These are phyloP conservation scores for Neofusicoccum parvum DNA, from an alignment of 2,329 filamentous ascomycete species.

Conservation along the genomic window DNA sequence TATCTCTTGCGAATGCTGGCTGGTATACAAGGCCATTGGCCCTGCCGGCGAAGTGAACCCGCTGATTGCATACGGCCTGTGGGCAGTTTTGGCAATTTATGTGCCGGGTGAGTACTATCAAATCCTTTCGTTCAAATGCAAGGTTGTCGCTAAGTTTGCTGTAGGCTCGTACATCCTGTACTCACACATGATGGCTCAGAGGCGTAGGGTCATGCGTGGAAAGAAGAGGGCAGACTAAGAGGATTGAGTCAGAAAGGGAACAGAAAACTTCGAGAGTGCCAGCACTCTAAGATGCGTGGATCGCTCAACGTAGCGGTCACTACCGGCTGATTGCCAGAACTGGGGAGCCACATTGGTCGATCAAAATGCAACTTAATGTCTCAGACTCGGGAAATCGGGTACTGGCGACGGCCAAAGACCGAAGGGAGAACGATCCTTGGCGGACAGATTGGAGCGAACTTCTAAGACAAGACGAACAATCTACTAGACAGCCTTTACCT, in stretches of 20 bases:
- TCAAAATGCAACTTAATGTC: too few relatives aligned
- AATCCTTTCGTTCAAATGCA: background rate
- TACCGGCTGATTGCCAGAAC: too few relatives aligned
- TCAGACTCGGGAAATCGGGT: too few relatives aligned
- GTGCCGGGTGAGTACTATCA: constrained; percentile 68
- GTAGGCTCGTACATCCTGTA: constrained; percentile 79
- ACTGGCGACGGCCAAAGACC: too few relatives aligned
- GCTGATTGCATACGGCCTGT: constrained; percentile 62
- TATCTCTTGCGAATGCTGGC: constrained; percentile 81
- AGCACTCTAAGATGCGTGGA: background rate
- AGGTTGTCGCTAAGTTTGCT: background rate
- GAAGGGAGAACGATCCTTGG: too few relatives aligned
- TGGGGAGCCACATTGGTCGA: too few relatives aligned
- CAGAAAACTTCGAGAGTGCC: background rate
- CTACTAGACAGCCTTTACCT: too few relatives aligned
- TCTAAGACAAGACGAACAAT: too few relatives aligned
- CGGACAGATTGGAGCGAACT: too few relatives aligned
- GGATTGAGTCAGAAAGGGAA: background rate
- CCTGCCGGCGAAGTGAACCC: constrained; percentile 55
- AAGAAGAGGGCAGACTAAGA: constrained; percentile 51
- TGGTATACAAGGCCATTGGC: constrained; percentile 71
- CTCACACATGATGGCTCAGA: constrained; percentile 92
- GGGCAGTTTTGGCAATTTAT: constrained; percentile 71
- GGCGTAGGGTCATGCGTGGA: constrained; percentile 73
- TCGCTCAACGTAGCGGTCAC: too few relatives aligned